Base-by-base conservation (phyloP, 768 basidiomycete species). In the Sutorius australiensis region DNA sequence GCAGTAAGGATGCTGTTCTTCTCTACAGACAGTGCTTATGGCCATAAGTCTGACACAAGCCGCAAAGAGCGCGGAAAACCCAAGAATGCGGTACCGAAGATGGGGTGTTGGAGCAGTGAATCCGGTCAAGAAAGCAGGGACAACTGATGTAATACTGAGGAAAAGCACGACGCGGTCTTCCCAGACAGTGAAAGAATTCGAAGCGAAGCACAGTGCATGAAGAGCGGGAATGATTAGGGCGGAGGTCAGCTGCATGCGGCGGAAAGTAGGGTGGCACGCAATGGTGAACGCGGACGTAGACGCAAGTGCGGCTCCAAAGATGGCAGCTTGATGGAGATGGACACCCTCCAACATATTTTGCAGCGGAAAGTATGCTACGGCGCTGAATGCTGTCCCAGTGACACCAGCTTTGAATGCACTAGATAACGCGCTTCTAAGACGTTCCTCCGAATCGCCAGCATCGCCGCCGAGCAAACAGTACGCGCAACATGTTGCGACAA, bases 111-210 rank as follows among this genome's bases (percentile, higher is more conserved):
- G 87, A 0, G 89, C 87, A 0, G 80, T 72, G 50, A 92, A 71
- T 0, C 89, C 87, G 44, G 75, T 75, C 31, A 87, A 63, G 55
- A 88, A 71, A 53, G 72, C 74, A 0, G 85, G 83, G 11, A 82
- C 69, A 34, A 92, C 72, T 31, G 82, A 87, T 34, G 80, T 80
- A 40, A 85, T 65, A 54, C 86, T 73, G 49, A 98, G 78, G 77
- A 85, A 95, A 8, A 84, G 80, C 11, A 88, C 76, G 50, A 91
- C 75, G 31, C 80, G 80, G 67, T 98, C 95, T 78, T 99, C 97
- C 93, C 94, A 98, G 68, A 98, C 81, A n/a, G 90, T 92, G 75
- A 92, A 95, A 0, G 94, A 97, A 74, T 98, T 98, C 24, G 94
- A 95, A 14, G 87, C 80, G 70, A 95, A 95, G 7, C 86, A 75